Percentiles rank a stretch among this genome's conserved stretches.
Evolutionary conservation across 2,329 filamentous ascomycete species (phyloP).

Genomic region (Cladophialophora bantiana): DNA sequence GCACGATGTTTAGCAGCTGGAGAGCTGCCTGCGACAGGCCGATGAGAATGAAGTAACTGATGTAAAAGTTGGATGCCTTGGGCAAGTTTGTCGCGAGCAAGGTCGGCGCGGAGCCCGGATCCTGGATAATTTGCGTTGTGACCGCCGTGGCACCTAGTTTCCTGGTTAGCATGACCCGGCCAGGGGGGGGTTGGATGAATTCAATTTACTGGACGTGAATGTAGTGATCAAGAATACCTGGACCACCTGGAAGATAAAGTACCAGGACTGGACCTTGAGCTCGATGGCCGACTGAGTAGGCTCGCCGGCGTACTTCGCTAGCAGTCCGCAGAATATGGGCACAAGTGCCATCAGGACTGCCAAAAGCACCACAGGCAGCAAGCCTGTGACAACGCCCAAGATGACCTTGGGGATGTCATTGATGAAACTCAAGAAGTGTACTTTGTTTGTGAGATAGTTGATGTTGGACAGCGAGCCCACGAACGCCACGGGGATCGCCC

Average conservation of each 20-base stretch:
- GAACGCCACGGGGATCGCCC: conserved; percentile 75
- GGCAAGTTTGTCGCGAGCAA: conserved; percentile 79
- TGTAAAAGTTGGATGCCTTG: conserved; percentile 90
- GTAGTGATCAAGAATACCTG: conserved; percentile 92
- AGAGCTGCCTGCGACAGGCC: conserved; percentile 69
- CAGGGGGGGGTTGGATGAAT: neutral
- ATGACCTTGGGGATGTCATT: conserved; percentile 71
- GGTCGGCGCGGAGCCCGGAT: conserved; percentile 69
- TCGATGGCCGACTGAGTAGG: conserved; percentile 82
- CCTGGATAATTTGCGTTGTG: conserved; percentile 66
- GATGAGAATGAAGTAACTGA: conserved; percentile 93
- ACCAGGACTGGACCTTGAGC: conserved; percentile 86
- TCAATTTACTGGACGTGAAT: conserved; percentile 64
- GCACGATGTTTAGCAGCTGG: conserved; percentile 51
- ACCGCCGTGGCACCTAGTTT: conserved; percentile 74
- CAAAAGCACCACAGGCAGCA: conserved; percentile 80
- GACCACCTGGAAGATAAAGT: conserved; percentile 75
- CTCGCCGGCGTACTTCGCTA: conserved; percentile 79
- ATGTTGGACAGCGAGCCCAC: conserved; percentile 91
- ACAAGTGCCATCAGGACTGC: conserved; percentile 87
- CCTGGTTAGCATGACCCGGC: conserved; percentile 11
- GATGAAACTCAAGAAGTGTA: conserved; percentile 75
- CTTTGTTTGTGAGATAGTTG: conserved; percentile 62
- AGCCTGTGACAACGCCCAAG: conserved; percentile 80
- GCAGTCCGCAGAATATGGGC: conserved; percentile 78